These are phyloP conservation scores for Petunia secreta DNA, from an alignment of 257 asterid genomes.

Conservation along the genomic window DNA sequence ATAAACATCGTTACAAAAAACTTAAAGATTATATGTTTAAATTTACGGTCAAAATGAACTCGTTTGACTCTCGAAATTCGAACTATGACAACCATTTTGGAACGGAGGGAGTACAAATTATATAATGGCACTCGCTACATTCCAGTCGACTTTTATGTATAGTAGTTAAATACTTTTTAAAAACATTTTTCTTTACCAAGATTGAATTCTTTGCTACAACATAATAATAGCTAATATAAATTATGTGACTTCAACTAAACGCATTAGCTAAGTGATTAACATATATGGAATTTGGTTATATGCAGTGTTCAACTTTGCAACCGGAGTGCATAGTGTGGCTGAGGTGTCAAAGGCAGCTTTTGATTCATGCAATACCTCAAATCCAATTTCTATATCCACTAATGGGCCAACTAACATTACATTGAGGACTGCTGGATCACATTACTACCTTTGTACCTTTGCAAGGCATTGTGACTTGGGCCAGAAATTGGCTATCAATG, in stretches of 20 bases:
- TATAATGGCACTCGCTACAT: neutral
- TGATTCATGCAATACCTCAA: slow-evolving; percentile 53
- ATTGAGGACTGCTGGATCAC: slow-evolving; percentile 53
- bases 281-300: too few relatives aligned
- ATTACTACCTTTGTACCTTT: slow-evolving; percentile 59
- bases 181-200: neutral
- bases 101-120: too few relatives aligned
- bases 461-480: slow-evolving; percentile 53
- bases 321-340: slow-evolving; percentile 53
- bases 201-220: neutral
- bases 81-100: too few relatives aligned
- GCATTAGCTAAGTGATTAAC: too few relatives aligned
- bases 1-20: too few relatives aligned
- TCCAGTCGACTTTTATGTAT: neutral
- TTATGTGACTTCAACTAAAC: too few relatives aligned
- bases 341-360: slow-evolving; percentile 51
- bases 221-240: neutral
- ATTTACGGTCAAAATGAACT: too few relatives aligned
- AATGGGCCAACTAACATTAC: slow-evolving; percentile 58
- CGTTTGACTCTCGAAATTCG: too few relatives aligned
- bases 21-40: too few relatives aligned
- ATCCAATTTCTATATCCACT: slow-evolving; percentile 45
- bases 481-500: slow-evolving; percentile 64
- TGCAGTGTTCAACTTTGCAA: slow-evolving; percentile 70
- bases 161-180: neutral